A percentile compares a stretch with the other conserved stretches of the same genome.
Evolutionary conservation across 495 filamentous ascomycete genomes (phyloP).

Genomic region (Aspergillus coremiiformis): DNA sequence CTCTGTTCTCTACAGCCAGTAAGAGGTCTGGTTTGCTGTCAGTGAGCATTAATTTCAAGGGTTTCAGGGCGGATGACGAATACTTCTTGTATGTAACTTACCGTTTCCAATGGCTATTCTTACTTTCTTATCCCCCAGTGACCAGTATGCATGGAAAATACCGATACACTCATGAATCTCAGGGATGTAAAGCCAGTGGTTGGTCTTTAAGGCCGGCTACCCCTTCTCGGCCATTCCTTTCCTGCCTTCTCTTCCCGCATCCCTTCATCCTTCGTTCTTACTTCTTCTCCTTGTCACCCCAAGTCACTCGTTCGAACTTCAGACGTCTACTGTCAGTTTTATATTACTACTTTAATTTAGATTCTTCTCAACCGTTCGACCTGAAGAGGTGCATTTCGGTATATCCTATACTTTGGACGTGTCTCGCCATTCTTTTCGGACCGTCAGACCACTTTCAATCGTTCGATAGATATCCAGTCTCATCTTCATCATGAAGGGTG

Average conservation of each 20-base stretch:
- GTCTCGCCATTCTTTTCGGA: constrained; percentile 3
- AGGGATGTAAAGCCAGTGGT: neutral
- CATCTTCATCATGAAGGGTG: constrained; percentile 47
- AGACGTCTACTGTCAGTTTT: neutral
- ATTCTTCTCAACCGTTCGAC: neutral
- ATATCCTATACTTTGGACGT: neutral
- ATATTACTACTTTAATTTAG: neutral
- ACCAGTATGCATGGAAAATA: neutral
- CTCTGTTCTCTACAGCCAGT: neutral
- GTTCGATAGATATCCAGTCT: constrained; percentile 5
- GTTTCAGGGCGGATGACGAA: constrained; percentile 3
- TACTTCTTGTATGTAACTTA: neutral
- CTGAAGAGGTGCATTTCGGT: neutral
- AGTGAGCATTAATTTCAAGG: neutral
- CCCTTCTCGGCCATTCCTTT: neutral
- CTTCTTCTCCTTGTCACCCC: constrained; percentile 8
- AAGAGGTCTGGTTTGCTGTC: neutral
- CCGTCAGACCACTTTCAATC: neutral
- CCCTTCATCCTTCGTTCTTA: neutral
- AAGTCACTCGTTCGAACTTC: constrained; percentile 21
- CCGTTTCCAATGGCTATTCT: neutral
- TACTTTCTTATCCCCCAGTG: neutral
- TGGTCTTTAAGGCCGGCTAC: neutral
- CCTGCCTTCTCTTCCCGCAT: neutral
- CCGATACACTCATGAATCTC: neutral